These are phyloP conservation scores for Zopfochytrium polystomum DNA, from an alignment of 371 early-diverging fungal genomes.

Conservation along the genomic window DNA sequence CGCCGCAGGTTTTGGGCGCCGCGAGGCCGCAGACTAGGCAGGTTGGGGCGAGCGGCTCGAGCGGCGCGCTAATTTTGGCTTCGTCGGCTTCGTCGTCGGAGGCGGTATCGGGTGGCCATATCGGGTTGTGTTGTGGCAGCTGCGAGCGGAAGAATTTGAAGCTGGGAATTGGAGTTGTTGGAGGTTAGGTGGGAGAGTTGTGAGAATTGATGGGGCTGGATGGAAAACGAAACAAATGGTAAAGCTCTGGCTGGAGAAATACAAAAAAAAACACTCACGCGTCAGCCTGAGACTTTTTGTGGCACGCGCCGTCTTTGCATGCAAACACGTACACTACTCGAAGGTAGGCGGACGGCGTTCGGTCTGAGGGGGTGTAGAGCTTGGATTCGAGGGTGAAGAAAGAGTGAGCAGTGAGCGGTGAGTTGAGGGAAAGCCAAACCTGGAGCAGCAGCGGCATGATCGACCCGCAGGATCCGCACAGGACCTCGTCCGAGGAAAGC, in stretches of 20 bases:
- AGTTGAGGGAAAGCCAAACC: conserved; percentile 45
- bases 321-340: conserved; percentile 85
- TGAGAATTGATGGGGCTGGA: too few relatives aligned
- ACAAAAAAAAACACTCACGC: too few relatives aligned
- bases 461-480: conserved; percentile 75
- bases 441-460: conserved; percentile 83
- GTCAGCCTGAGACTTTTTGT: conserved; percentile 49
- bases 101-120: conserved; percentile 42
- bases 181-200: too few relatives aligned
- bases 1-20: conserved; percentile 76
- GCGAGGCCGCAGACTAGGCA: conserved; percentile 77
- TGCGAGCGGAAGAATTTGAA: conserved; percentile 84
- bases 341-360: conserved; percentile 82
- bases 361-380: conserved; percentile 92
- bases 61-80: too few relatives aligned
- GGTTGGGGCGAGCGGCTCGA: too few relatives aligned
- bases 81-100: background rate
- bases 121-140: conserved; percentile 75
- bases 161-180: conserved; percentile 46
- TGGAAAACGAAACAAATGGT: too few relatives aligned
- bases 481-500: conserved; percentile 56
- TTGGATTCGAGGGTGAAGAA: conserved; percentile 19
- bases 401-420: background rate
- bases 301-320: conserved; percentile 83
- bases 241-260: too few relatives aligned